Conservation (phyloP, 345 rosid species). For the Barbarea vulgaris region DNA sequence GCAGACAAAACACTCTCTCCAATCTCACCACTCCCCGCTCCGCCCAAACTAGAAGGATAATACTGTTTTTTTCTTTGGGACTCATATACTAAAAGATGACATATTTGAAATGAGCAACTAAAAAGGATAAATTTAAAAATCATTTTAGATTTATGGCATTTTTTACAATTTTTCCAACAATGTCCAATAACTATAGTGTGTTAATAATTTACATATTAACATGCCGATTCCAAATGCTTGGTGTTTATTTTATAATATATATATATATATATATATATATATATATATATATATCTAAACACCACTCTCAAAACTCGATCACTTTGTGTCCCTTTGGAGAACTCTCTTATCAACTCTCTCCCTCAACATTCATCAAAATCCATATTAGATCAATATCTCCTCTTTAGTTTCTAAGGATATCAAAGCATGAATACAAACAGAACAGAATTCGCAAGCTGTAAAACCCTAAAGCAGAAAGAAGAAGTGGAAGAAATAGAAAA, state of each 20-base stretch:
- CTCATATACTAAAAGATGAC: too few species aligned
- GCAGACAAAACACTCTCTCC: too few species aligned
- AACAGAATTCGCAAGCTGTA: not conserved
- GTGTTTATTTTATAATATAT: conserved; percentile 1
- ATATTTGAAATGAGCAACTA: too few species aligned
- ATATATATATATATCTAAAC: conserved; percentile 3
- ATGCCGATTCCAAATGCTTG: not conserved
- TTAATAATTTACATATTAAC: not conserved
- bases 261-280: not conserved
- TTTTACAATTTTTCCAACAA: too few species aligned
- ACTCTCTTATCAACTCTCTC: not conserved
- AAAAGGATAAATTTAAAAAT: too few species aligned
- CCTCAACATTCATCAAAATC: not conserved
- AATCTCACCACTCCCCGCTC: too few species aligned
- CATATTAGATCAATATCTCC: not conserved
- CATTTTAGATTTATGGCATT: too few species aligned
- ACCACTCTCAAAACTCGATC: conserved; percentile 4
- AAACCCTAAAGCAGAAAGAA: conserved; percentile 24
- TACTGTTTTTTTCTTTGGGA: too few species aligned
- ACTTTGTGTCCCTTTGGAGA: conserved; percentile 11
- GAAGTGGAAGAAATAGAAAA: conserved; percentile 27
- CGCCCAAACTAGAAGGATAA: too few species aligned
- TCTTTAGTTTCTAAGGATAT: not conserved
- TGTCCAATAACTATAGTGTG: not conserved
- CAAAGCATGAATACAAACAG: conserved; percentile 12